Evolutionary conservation across 164 flowering plant species (phyloP), one percentile per base, ranked within the genome.

Genomic region (Nymphaea colorata): DNA sequence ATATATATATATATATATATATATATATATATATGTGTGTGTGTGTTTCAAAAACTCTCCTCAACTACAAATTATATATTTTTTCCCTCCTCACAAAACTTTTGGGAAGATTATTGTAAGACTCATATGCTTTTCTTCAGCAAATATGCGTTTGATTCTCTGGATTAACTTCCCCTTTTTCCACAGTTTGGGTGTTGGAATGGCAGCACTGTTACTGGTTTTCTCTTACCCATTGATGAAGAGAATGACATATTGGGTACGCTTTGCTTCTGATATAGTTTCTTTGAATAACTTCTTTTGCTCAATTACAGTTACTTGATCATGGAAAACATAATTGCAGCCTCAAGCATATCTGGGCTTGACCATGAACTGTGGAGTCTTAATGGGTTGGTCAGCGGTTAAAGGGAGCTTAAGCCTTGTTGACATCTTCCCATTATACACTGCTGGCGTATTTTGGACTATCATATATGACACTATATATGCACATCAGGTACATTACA

Each of bases 401-500:
- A 86, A 70, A 79, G 98, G 96, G 77, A 85, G 86, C 78, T 74
- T 95, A 79, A 91, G 88, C 76, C 94, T 90, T 66, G 70, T 82
- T 66, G 51, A 92, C 68, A 89, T 86, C 61, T 72, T 90, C 44
- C 99, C 98, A 15, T 76, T 92, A 47, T 95, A 92, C 69, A 8
- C 74, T 44, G 86, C 98, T 76, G 99, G 98, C 71, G 91, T 92
- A 11, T 92, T 69, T 70, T 95, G 99, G 98, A 95, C 99, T n/a
- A 91, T 95, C 62, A 91, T 95, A n/a, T 95, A 95, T 80, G 98
- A 95, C 75, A 95, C 98, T 12, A 92, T 95, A 70, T 95, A 95
- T 82, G 99, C 99, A 62, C 99, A 95, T 81, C 97, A 95, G 99
- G 99, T 92, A 73, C 36, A 71, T 16, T 17, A 25, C 36, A 17